Base-by-base conservation (phyloP, 225 moss, liverwort and hornwort genomes). In the Pleurozium schreberi region DNA sequence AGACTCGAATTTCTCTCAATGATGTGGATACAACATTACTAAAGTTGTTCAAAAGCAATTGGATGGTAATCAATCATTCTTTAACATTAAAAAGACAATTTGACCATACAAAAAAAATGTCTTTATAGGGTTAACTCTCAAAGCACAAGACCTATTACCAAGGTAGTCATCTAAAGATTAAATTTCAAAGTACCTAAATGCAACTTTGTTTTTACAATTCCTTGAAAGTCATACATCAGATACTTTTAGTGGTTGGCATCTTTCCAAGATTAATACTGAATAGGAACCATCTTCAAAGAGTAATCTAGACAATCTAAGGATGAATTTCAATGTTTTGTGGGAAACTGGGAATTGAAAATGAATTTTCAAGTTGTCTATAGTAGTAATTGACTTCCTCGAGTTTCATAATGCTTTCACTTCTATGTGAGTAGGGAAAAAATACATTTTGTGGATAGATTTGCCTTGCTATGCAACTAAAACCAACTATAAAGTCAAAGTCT, bases 341-440 rank as follows among this genome's bases (percentile, higher is more conserved):
- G 1, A 33, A 50, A 33, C 2, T 33, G 0, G 1, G 1, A 33
- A 50, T 50, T 0, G 0, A 0, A 50, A 75, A 4, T 36, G 2
- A 52, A 76, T 23, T 36, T 36, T 0, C 0, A 22, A 76, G 9
- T 20, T 53, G 9, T 53, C 7, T 5, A 9, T 23, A 53, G 4
- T 36, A 6, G 53, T 22, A 53, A 53, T 53, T 8, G 14, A 53
- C 23, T 23, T 76, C 2, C 0, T 52, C 0, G 0, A 38, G 4
- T 53, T 23, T 15, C 4, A 53, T 77, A 5, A 77, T 77, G 18
- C 14, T 52, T 50, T 50, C 4, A 22, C 9, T 53, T 23, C 36
- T 52, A 52, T 14, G 2, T 36, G 1, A 53, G 2, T 36, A 36
- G 9, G 14, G 0, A 76, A 3, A 25, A 77, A 36, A 2, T 53